Percentiles rank a stretch among this genome's conserved stretches.
These are phyloP conservation scores for Zelonia costaricensis DNA, from an alignment of 208 protist species.

Conservation along the genomic window DNA sequence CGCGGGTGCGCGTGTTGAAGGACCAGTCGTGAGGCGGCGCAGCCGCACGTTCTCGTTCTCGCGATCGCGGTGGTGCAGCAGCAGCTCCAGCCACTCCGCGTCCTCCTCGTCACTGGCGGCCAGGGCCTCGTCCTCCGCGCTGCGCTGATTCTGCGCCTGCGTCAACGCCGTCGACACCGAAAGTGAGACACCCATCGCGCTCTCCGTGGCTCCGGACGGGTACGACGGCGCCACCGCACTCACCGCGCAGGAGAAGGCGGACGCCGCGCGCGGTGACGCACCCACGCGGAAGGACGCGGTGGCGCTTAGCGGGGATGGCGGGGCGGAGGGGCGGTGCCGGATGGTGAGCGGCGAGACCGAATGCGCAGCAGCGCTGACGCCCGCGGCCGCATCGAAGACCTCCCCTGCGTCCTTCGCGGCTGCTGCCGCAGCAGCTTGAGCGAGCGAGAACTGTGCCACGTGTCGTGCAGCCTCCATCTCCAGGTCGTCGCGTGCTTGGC, in stretches of 20 bases:
- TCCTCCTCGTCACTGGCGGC: slow-evolving; percentile 6
- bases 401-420: no score
- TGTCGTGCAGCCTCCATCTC: slow-evolving; percentile 21
- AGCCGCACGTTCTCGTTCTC: slow-evolving; percentile 32
- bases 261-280: no score
- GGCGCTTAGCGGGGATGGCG: not conserved
- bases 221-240: no score
- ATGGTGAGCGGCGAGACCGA: not conserved
- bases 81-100: slow-evolving; percentile 34
- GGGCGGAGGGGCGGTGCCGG: not conserved
- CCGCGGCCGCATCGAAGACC: no score
- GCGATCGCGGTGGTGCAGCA: slow-evolving; percentile 39
- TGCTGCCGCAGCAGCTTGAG: slow-evolving; percentile 3
- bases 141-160: no score
- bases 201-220: no score
- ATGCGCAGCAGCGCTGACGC: no score
- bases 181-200: no score
- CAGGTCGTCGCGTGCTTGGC: slow-evolving; percentile 13
- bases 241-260: no score
- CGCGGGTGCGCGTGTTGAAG: not conserved
- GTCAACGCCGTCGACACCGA: no score
- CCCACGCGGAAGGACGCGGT: no score
- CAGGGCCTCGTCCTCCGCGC: not conserved
- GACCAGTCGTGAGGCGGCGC: slow-evolving; percentile 1
- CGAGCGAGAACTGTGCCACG: slow-evolving; percentile 11